These are phyloP conservation scores for Argentina anserina DNA, from an alignment of 306 rosid genomes.

Conservation along the genomic window DNA sequence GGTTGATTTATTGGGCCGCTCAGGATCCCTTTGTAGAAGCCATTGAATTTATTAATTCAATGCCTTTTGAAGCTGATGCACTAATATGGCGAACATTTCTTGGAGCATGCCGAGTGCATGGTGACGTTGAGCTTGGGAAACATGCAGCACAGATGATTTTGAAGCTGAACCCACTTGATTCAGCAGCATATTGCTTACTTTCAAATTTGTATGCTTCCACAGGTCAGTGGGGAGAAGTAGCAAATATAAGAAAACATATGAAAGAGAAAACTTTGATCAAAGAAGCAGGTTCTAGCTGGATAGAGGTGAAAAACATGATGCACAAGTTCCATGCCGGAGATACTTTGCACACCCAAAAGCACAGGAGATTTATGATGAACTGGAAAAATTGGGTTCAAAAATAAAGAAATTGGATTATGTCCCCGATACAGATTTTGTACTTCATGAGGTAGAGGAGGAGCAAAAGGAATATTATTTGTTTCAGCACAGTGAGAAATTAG, in stretches of 20 bases:
- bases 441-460: slow-evolving; percentile 23
- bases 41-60: slow-evolving; percentile 23
- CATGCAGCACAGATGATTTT: slow-evolving; percentile 23
- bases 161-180: slow-evolving; percentile 19
- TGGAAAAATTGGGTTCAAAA: slow-evolving; percentile 6
- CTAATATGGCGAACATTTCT: slow-evolving; percentile 37
- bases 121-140: slow-evolving; percentile 22
- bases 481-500: slow-evolving; percentile 32
- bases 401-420: slow-evolving; percentile 23
- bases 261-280: slow-evolving; percentile 20
- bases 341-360: slow-evolving; percentile 20
- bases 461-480: slow-evolving; percentile 17
- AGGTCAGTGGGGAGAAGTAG: slow-evolving; percentile 24
- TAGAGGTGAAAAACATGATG: slow-evolving; percentile 17
- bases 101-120: slow-evolving; percentile 24
- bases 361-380: slow-evolving; percentile 20
- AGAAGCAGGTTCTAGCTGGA: slow-evolving; percentile 29
- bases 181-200: slow-evolving; percentile 22
- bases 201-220: slow-evolving; percentile 23
- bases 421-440: slow-evolving; percentile 24
- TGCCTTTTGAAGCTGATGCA: slow-evolving; percentile 34
- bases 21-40: slow-evolving; percentile 31
- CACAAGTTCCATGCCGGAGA: slow-evolving; percentile 29
- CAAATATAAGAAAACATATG: slow-evolving; percentile 23
- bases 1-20: slow-evolving; percentile 33